Conservation (phyloP, 345 rosid genomes). For the Lumnitzera racemosa region DNA sequence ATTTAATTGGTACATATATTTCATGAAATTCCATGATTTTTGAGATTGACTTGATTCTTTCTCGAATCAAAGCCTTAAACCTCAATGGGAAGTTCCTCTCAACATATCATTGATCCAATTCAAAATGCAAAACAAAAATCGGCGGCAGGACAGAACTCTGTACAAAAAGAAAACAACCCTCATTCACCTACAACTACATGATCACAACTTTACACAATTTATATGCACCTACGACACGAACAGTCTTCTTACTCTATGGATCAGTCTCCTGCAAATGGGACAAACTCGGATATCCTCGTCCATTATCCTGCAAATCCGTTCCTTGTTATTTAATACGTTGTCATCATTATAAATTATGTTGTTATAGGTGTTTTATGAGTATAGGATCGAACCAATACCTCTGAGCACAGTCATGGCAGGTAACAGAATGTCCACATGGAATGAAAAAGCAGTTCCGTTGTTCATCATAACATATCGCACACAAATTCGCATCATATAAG, state of each 20-base stretch:
- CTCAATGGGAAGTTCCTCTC: no score
- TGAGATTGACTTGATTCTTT: no score
- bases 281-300: constrained; percentile 61
- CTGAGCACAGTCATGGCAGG: constrained; percentile 77
- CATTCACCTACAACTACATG: no score
- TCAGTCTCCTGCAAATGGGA: constrained; percentile 75
- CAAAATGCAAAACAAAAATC: no score
- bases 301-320: constrained; percentile 41
- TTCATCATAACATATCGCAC: constrained; percentile 77
- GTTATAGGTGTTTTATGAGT: no score
- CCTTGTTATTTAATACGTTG: neutral
- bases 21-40: no score
- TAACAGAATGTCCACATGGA: constrained; percentile 90
- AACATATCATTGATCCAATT: no score
- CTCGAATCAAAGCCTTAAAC: no score
- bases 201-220: no score
- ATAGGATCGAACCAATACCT: constrained; percentile 22
- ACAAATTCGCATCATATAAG: constrained; percentile 64
- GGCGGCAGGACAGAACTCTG: no score
- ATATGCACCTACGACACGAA: constrained; percentile 21
- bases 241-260: constrained; percentile 55
- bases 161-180: no score
- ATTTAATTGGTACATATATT: no score
- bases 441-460: constrained; percentile 80
- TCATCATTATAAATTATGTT: neutral